Conservation (phyloP, 805 yeast species). For the Metschnikowia dekortorum region DNA sequence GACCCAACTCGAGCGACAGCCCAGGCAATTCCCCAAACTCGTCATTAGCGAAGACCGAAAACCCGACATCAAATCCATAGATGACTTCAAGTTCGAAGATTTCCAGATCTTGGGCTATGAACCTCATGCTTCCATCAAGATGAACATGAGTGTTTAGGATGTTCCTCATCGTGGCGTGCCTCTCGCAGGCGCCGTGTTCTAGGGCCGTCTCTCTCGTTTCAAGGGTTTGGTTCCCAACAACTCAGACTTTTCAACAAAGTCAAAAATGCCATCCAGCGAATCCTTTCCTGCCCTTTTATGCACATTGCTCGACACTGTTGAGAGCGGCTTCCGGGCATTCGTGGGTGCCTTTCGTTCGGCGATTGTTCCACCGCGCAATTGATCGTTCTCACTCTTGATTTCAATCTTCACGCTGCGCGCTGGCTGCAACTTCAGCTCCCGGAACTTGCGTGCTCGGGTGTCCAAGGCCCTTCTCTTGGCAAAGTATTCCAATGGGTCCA, state of each 20-base stretch:
- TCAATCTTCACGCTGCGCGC: slow-evolving; percentile 2
- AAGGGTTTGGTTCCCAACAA: slow-evolving; percentile 5
- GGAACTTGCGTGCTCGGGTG: neutral
- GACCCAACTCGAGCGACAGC: slow-evolving; percentile 71
- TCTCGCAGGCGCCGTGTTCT: neutral
- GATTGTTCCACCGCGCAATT: neutral
- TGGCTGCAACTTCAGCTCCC: slow-evolving; percentile 2
- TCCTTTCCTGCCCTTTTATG: neutral
- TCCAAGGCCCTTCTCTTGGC: slow-evolving; percentile 2
- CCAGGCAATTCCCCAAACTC: slow-evolving; percentile 77
- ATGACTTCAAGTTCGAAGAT: slow-evolving; percentile 85
- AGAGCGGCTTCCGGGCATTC: neutral
- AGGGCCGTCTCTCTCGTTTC: neutral
- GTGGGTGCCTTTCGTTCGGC: neutral
- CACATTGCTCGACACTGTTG: neutral
- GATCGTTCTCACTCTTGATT: slow-evolving; percentile 1
- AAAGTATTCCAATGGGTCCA: slow-evolving; percentile 1
- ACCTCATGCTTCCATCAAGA: slow-evolving; percentile 79
- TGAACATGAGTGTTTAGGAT: slow-evolving; percentile 93
- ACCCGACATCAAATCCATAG: slow-evolving; percentile 56
- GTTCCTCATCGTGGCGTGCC: too few relatives aligned
- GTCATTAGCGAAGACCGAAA: slow-evolving; percentile 54
- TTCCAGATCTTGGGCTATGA: slow-evolving; percentile 75
- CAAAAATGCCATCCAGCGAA: slow-evolving; percentile 30
- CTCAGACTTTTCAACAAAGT: slow-evolving; percentile 27